These are phyloP conservation scores for Tolypocladium guangdongense DNA, from an alignment of 2,329 filamentous ascomycete genomes.

Conservation along the genomic window DNA sequence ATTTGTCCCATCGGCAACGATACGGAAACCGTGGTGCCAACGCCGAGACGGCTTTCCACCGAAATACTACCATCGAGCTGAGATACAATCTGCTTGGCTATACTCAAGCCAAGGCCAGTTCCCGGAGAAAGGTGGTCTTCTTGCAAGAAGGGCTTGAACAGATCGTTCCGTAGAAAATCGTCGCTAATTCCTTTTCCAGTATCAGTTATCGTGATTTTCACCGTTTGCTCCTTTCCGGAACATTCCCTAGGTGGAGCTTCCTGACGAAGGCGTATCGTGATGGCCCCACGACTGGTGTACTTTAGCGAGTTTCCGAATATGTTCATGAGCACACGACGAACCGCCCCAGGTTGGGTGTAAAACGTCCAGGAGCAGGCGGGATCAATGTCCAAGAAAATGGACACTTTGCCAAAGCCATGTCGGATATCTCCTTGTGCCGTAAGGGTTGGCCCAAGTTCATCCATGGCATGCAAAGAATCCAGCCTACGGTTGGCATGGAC, in stretches of 20 bases:
- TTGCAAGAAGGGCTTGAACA: conserved; percentile 55
- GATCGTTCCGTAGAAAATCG: conserved; percentile 46
- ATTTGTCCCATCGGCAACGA: conserved; percentile 14
- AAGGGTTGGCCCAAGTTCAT: conserved; percentile 7
- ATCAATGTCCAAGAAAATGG: conserved; percentile 26
- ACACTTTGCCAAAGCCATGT: conserved; percentile 12
- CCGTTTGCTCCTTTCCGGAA: conserved; percentile 3
- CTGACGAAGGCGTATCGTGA: conserved; percentile 18
- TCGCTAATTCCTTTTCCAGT: conserved; percentile 55
- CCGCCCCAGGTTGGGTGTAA: conserved; percentile 39
- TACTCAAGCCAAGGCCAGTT: conserved; percentile 53
- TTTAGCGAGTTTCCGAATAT: conserved; percentile 53
- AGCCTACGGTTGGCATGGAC: conserved; percentile 10
- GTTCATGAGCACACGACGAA: conserved; percentile 49
- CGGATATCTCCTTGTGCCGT: not conserved
- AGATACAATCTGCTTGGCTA: conserved; percentile 49
- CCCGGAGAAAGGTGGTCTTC: conserved; percentile 50
- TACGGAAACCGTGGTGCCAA: conserved; percentile 25
- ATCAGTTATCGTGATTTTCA: conserved; percentile 42
- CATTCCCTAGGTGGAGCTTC: not conserved
- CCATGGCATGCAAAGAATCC: conserved; percentile 31
- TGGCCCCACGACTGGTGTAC: conserved; percentile 33
- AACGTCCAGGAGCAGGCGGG: conserved; percentile 38
- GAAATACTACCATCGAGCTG: conserved; percentile 47
- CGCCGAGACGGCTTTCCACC: conserved; percentile 33